Percentiles rank a stretch among this genome's conserved stretches.
Conservation (phyloP, 176 grass and related monocot species). For the Eragrostis nindensis region DNA sequence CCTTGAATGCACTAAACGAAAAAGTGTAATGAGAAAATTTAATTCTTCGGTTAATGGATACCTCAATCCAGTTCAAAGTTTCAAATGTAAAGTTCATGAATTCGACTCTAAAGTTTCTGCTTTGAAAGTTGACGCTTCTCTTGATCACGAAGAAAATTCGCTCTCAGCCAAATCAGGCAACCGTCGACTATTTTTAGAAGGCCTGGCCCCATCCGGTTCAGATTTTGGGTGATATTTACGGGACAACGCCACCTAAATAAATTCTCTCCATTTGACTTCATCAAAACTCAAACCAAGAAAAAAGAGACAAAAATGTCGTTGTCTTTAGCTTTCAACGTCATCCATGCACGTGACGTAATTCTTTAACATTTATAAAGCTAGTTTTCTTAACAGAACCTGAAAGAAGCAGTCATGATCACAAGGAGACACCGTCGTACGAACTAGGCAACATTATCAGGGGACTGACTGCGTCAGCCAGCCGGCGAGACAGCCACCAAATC, state of each 20-base stretch:
- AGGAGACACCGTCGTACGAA: constrained; percentile 17
- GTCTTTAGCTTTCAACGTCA: constrained; percentile 23
- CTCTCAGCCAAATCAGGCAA: too few species aligned
- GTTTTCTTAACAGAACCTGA: not conserved
- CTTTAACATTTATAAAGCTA: not conserved
- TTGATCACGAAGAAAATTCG: too few species aligned
- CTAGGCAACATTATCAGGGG: not conserved
- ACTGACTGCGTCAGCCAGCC: constrained; percentile 18
- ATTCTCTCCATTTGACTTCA: too few species aligned
- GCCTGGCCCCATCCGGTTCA: not conserved
- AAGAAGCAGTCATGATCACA: not conserved
- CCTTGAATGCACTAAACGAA: not conserved
- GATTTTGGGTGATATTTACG: not conserved
- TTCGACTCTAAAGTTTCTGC: not conserved
- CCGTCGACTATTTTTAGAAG: not conserved
- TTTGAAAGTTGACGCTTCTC: not conserved
- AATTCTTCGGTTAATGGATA: too few species aligned
- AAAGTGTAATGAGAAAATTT: not conserved
- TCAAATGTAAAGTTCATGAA: not conserved
- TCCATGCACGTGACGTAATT: constrained; percentile 12
- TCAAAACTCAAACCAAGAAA: not conserved
- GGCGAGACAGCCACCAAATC: not conserved
- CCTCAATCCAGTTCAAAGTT: not conserved
- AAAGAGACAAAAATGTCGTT: not conserved
- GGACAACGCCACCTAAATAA: not conserved